Conservation (phyloP, 306 rosid genomes). For the Glycine latifolia region DNA sequence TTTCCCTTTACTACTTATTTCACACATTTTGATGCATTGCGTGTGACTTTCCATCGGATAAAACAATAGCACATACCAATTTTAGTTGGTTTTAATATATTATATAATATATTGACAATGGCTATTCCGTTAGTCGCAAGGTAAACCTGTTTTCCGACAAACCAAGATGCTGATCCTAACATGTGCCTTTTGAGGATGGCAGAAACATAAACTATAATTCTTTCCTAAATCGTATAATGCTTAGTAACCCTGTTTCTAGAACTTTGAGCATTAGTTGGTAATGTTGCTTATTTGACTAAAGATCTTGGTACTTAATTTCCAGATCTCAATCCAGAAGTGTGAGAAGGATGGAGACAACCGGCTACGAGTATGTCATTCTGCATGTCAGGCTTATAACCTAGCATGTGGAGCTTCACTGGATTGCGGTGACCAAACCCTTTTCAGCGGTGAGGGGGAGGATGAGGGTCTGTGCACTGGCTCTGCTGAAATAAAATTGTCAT, state of each 20-base stretch:
- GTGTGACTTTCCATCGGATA: constrained; percentile 36
- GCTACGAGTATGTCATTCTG: constrained; percentile 92
- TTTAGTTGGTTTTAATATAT: constrained; percentile 6
- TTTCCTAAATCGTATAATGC: neutral
- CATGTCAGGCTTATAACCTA: constrained; percentile 85
- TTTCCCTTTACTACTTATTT: neutral
- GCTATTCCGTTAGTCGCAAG: neutral
- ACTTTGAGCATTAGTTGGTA: constrained; percentile 8
- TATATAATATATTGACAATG: neutral
- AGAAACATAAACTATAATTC: constrained; percentile 13
- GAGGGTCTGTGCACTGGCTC: constrained; percentile 94
- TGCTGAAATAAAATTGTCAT: constrained; percentile 72
- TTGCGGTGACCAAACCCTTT: constrained; percentile 93
- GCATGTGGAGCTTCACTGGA: constrained; percentile 98
- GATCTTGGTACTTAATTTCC: constrained; percentile 41
- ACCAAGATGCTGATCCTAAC: constrained; percentile 2
- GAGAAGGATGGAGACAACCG: constrained; percentile 93
- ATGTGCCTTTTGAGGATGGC: constrained; percentile 20
- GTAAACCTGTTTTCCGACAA: neutral
- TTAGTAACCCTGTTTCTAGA: constrained; percentile 9
- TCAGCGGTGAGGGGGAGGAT: constrained; percentile 79
- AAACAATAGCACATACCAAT: constrained; percentile 5
- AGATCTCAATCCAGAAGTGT: constrained; percentile 96
- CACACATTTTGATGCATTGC: neutral
- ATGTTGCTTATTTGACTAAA: constrained; percentile 37